These are phyloP conservation scores for Rhinocladiella mackenziei DNA, from an alignment of 2,329 filamentous ascomycete species.

Conservation along the genomic window DNA sequence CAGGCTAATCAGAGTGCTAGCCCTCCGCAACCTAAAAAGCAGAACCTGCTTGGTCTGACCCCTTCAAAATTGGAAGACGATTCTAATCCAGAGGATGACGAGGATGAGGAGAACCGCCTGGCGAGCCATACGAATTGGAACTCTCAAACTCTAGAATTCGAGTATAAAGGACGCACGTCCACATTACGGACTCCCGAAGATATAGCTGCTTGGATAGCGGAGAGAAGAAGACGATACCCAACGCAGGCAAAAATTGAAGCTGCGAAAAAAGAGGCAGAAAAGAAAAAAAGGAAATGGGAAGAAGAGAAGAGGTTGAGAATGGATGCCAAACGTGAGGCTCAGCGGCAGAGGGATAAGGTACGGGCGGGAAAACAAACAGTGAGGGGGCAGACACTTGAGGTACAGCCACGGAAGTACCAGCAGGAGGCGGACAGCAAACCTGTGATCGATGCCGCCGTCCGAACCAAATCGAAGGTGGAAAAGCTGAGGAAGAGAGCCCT, in stretches of 20 bases:
- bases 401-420: neutral
- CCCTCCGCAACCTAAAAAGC: constrained; percentile 37
- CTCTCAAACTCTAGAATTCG: constrained; percentile 44
- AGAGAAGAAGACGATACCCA: constrained; percentile 75
- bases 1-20: constrained; percentile 23
- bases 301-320: constrained; percentile 54
- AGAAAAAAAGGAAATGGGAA: constrained; percentile 61
- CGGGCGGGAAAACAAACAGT: constrained; percentile 19
- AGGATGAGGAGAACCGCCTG: constrained; percentile 38
- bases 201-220: constrained; percentile 72
- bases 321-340: constrained; percentile 38
- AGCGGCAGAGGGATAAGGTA: constrained; percentile 30
- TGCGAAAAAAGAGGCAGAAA: constrained; percentile 40
- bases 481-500: constrained; percentile 41
- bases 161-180: constrained; percentile 54
- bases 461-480: constrained; percentile 33
- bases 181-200: constrained; percentile 59
- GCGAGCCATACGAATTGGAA: constrained; percentile 31
- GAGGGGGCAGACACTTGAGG: constrained; percentile 2
- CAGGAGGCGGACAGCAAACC: constrained; percentile 3
- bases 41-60: constrained; percentile 48
- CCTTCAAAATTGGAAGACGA: constrained; percentile 44
- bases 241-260: constrained; percentile 64
- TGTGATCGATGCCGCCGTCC: constrained; percentile 5
- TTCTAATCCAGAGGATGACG: constrained; percentile 45